A percentile compares a stretch with the other conserved stretches of the same genome.
phyloP scores from a whole-genome alignment of 345 rosid species.

The Brassica carinata region DNA sequence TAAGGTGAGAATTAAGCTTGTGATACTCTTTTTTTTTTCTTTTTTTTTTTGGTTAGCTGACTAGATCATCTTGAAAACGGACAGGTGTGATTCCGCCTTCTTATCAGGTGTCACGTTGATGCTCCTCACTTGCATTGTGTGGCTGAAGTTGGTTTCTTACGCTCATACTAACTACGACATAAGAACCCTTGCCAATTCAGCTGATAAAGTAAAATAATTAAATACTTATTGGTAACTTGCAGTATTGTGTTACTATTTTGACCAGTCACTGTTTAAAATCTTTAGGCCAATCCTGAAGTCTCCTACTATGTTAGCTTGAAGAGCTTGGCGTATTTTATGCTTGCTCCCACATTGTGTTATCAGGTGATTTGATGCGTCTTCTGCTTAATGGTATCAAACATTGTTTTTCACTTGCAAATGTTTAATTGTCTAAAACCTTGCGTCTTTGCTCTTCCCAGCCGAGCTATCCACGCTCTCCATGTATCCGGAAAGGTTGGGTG shows the following conservation, averaged over 20 bases:
- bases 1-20: slow-evolving; percentile 57
- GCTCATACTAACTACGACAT: slow-evolving; percentile 90
- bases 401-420: slow-evolving; percentile 18
- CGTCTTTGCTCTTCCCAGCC: slow-evolving; percentile 44
- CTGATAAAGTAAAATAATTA: slow-evolving; percentile 58
- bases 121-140: slow-evolving; percentile 94
- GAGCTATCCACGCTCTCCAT: slow-evolving; percentile 84
- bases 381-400: not conserved
- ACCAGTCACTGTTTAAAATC: slow-evolving; percentile 32
- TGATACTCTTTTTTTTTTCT: not conserved
- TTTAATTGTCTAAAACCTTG: slow-evolving; percentile 4
- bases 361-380: slow-evolving; percentile 57
- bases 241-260: not conserved
- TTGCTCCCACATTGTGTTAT: slow-evolving; percentile 96
- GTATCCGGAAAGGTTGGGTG: slow-evolving; percentile 86
- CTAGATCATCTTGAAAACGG: slow-evolving; percentile 35
- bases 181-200: slow-evolving; percentile 64
- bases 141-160: slow-evolving; percentile 93
- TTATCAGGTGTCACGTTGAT: slow-evolving; percentile 83
- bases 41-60: slow-evolving; percentile 12
- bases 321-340: slow-evolving; percentile 91
- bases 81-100: slow-evolving; percentile 91
- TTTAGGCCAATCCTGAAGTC: slow-evolving; percentile 53
- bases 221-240: not conserved
- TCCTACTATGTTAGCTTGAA: slow-evolving; percentile 58